Conservation (phyloP, 352 stramenopile genomes). For the Phytophthora constricta region DNA sequence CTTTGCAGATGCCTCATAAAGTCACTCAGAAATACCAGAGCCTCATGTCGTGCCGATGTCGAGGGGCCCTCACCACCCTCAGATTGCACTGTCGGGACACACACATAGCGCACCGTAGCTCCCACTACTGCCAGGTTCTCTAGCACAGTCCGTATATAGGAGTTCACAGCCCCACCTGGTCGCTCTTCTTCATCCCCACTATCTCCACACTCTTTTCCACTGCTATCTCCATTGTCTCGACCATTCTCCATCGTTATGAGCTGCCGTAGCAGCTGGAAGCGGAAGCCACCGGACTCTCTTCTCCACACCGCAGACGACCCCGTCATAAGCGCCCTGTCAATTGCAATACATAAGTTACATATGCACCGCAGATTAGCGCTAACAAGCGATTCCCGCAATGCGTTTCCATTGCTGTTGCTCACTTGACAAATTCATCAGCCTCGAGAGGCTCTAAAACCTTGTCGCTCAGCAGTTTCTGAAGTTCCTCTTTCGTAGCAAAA, state of each 20-base stretch:
- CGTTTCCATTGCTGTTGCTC: neutral
- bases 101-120: slow-evolving; percentile 18
- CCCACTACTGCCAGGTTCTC: slow-evolving; percentile 16
- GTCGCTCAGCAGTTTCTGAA: slow-evolving; percentile 27
- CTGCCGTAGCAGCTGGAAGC: slow-evolving; percentile 58
- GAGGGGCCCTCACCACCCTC: neutral
- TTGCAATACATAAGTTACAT: slow-evolving; percentile 4
- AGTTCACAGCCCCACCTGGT: slow-evolving; percentile 2
- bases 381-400: neutral
- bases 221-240: neutral
- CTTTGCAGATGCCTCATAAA: slow-evolving; percentile 27
- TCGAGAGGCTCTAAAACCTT: neutral
- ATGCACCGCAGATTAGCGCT: slow-evolving; percentile 9
- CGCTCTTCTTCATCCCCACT: slow-evolving; percentile 4
- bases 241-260: slow-evolving; percentile 34
- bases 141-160: slow-evolving; percentile 26
- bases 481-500: slow-evolving; percentile 49
- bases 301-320: neutral
- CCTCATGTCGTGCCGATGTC: slow-evolving; percentile 37
- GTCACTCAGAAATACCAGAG: slow-evolving; percentile 42
- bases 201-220: neutral
- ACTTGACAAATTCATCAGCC: slow-evolving; percentile 34
- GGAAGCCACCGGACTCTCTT: slow-evolving; percentile 39
- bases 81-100: neutral
- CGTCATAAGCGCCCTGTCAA: slow-evolving; percentile 18